Evolutionary conservation across 495 filamentous ascomycete genomes (phyloP).

Genomic region (Bathelium albidoporum): DNA sequence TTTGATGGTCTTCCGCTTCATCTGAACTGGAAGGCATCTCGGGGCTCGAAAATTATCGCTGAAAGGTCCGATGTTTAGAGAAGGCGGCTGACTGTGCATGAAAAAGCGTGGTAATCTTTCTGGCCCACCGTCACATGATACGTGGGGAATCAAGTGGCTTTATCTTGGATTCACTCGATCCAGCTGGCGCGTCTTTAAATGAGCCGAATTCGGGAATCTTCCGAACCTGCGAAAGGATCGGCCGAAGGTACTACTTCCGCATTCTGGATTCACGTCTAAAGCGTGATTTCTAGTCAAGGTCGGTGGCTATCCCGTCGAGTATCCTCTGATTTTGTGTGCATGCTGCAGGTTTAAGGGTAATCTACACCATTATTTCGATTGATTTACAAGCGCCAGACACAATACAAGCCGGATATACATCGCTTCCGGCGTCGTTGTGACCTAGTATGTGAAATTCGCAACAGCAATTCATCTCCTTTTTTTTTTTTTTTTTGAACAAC

Average conservation of each 20-base stretch:
- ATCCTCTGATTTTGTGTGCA: too few relatives aligned
- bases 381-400: too few relatives aligned
- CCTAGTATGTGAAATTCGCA: too few relatives aligned
- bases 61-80: not conserved
- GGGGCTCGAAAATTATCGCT: not conserved
- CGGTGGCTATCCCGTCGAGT: too few relatives aligned
- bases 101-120: not conserved
- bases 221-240: too few relatives aligned
- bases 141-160: not conserved
- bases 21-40: not conserved
- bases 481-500: too few relatives aligned
- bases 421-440: too few relatives aligned
- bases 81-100: not conserved
- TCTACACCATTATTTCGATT: too few relatives aligned
- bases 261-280: not conserved
- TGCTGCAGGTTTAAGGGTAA: too few relatives aligned
- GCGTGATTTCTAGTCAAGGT: not conserved
- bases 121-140: not conserved
- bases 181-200: not conserved
- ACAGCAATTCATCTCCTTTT: too few relatives aligned
- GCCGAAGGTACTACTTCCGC: not conserved
- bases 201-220: not conserved
- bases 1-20: not conserved
- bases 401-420: too few relatives aligned
- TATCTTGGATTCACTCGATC: not conserved